Base-by-base conservation (phyloP, 2,329 filamentous ascomycete species). In the Pseudogymnoascus sp. region DNA sequence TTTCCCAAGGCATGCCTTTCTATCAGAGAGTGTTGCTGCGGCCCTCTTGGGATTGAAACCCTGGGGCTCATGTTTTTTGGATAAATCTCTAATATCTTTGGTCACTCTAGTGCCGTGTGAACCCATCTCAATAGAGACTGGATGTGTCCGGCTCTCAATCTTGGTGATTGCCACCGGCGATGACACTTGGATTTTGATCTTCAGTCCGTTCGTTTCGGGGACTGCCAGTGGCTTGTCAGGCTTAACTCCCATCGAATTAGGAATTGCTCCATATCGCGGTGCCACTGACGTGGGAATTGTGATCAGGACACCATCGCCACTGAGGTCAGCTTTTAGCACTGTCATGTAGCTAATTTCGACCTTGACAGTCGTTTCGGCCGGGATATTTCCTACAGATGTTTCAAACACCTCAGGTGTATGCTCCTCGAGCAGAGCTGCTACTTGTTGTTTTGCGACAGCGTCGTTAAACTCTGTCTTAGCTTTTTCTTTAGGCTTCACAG, bases 291-390 rank as follows among this genome's bases (percentile, higher is more conserved):
- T 88, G 0, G 88, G 88, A 4, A 91, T 81, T 4, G 82, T 90
- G 68, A 87, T 88, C 6, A 86, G 80, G 25, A 88, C 76, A 5
- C 86, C 86, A 67, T 91, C 85, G 38, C 41, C 61, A 2, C 81
- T 77, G 64, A 86, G 82, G 68, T 90, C 87, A 65, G 90, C 85
- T 73, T 89, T 89, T 60, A 91, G 77, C 70, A 91, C 87, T 2
- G 84, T 85, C 4, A 89, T 77, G 64, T 88, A 90, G 0, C 77
- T 82, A 61, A 90, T 82, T 9, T 86, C 78, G 6, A 90, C 80
- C 6, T 78, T 70, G 34, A 89, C 74, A 34, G 76, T 78, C 14
- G 80, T 79, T 0, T 77, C 78, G 0, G 81, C 77, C 0, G 85
- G 83, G 0, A 91, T 78, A 64, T 89, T 90, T 8, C 87, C 87